Conservation (phyloP, 139 green algal species). For the Chlamydomonas incerta region DNA sequence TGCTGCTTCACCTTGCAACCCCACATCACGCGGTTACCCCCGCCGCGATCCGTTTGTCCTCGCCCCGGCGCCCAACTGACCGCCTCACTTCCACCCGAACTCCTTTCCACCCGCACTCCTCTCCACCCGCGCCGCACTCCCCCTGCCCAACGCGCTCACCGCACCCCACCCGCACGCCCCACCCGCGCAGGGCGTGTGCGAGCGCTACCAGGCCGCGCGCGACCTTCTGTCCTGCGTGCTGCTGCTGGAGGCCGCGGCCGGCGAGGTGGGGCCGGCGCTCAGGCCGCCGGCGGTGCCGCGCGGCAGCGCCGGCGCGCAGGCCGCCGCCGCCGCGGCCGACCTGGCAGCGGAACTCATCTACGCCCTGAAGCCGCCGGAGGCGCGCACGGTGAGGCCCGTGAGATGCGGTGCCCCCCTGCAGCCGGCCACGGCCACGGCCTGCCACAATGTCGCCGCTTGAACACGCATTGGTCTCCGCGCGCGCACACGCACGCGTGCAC, state of each 20-base stretch:
- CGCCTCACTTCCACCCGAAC: background rate
- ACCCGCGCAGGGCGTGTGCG: slow-evolving; percentile 42
- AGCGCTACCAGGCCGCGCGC: slow-evolving; percentile 52
- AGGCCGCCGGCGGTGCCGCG: background rate
- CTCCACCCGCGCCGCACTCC: too few species aligned
- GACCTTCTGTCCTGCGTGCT: slow-evolving; percentile 58
- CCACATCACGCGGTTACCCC: background rate
- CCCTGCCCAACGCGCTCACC: too few species aligned
- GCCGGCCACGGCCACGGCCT: too few species aligned
- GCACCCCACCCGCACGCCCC: background rate
- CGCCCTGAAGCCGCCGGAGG: slow-evolving; percentile 26
- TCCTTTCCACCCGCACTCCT: background rate
- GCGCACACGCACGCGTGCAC: too few species aligned
- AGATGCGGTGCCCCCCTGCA: too few species aligned
- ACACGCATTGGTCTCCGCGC: too few species aligned
- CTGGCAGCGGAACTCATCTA: slow-evolving; percentile 28
- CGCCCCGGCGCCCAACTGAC: background rate
- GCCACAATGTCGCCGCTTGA: too few species aligned
- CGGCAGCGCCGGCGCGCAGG: background rate
- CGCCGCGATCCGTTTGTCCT: too few species aligned
- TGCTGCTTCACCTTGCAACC: background rate
- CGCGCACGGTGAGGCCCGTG: background rate
- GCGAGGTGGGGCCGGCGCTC: background rate
- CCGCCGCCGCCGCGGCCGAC: background rate
- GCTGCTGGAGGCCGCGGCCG: slow-evolving; percentile 52